These are phyloP conservation scores for Calonectria montana DNA, from an alignment of 2,329 filamentous ascomycete genomes.

Conservation along the genomic window DNA sequence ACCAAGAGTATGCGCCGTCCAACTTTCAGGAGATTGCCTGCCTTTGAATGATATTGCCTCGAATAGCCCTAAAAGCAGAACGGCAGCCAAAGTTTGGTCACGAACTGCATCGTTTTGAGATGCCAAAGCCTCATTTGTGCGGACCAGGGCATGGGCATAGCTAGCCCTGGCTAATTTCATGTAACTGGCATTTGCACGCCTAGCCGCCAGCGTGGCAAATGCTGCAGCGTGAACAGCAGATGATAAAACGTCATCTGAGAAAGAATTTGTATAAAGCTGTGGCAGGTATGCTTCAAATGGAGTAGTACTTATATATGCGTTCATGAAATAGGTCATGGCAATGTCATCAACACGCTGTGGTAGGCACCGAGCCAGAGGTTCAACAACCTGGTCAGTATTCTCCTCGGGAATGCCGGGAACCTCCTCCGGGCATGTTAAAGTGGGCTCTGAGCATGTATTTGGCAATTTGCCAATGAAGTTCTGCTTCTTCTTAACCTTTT, in stretches of 20 bases:
- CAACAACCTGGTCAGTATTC: not conserved
- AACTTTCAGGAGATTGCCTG: constrained; percentile 37
- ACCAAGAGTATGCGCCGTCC: constrained; percentile 41
- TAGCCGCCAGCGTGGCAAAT: constrained; percentile 38
- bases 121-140: constrained; percentile 30
- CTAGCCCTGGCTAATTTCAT: constrained; percentile 32
- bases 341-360: constrained; percentile 16
- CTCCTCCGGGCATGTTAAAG: too few species aligned
- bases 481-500: constrained; percentile 23
- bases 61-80: constrained; percentile 43
- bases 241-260: constrained; percentile 31
- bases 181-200: constrained; percentile 17
- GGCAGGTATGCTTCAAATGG: constrained; percentile 41
- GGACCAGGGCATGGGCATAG: constrained; percentile 35
- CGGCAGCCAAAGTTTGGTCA: constrained; percentile 40
- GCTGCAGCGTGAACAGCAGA: constrained; percentile 37
- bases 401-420: not conserved
- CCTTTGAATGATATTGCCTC: constrained; percentile 42
- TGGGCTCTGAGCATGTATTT: not conserved
- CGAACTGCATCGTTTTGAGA: constrained; percentile 32
- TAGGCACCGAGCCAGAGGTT: not conserved
- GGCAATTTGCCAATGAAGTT: not conserved
- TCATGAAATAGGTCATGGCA: constrained; percentile 40
- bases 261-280: constrained; percentile 22
- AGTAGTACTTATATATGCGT: constrained; percentile 39